Evolutionary conservation across 495 filamentous ascomycete genomes (phyloP), one percentile per base, ranked within the genome.

Genomic region (Diplogelasinospora grovesii): DNA sequence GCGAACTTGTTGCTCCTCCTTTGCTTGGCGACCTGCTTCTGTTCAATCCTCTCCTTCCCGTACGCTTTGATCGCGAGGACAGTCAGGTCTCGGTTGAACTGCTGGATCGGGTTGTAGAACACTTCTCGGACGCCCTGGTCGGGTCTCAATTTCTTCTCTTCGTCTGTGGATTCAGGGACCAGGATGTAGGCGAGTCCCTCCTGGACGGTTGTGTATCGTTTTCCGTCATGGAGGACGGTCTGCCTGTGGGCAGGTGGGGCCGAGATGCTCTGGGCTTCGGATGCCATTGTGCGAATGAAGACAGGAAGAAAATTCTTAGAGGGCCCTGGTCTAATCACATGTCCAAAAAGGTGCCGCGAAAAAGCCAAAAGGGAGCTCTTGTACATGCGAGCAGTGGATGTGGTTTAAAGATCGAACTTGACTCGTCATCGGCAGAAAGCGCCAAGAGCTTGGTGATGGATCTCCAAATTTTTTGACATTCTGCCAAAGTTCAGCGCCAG

Each of bases 91-190:
- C 92, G 79, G 66, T 98, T 98, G 70, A 95, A 98, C 60, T 97
- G 93, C 56, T 97, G 93, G 28, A 98, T 94, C 0, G 92, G 90
- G 49, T 98, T 98, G 68, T 98, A 98, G 59, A 98, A 98, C 19
- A 98, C 93, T 21, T 81, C 75, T 57, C 95, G 87, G 25, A 67
- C 65, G 24, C 63, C 60, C 38, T 68, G 57, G n/a, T 57, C 52
- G 22, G 50, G 56, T 8, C 36, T 26, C 19, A 44, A 42, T 8
- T 38, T 41, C 20, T 53, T 51, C 29, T 59, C 51, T 13, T 56
- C 57, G 13, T 50, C 45, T 7, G 57, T 50, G 20, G 52, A 46
- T 36, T 56, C 53, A n/a, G 68, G 65, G 8, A 70, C 60, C 31
- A 71, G 51, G 16, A 73, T 73, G 18, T 62, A 57, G 22, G 60